Conservation (phyloP, 1,139 yeast species). For the Saccharomyces pastorianus region DNA sequence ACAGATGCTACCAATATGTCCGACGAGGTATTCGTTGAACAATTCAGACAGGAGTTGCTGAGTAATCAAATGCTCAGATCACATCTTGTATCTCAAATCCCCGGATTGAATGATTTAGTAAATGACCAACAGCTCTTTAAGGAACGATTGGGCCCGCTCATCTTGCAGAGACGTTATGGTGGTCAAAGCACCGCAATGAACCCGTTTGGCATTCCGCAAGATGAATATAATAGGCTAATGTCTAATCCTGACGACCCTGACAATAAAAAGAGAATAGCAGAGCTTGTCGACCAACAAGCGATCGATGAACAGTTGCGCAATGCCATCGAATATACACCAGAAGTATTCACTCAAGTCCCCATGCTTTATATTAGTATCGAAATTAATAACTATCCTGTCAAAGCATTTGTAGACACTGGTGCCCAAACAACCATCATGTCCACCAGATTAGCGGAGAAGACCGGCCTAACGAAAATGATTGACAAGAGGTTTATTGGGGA, state of each 20-base stretch:
- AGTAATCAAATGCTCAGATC: slow-evolving; percentile 35
- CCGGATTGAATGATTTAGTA: slow-evolving; percentile 38
- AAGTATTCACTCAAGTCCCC: slow-evolving; percentile 69
- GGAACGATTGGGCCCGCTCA: slow-evolving; percentile 36
- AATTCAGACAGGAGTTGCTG: slow-evolving; percentile 42
- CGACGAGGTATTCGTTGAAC: slow-evolving; percentile 41
- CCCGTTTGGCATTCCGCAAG: slow-evolving; percentile 33
- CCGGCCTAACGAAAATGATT: slow-evolving; percentile 65
- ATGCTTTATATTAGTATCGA: slow-evolving; percentile 77
- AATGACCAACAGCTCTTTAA: slow-evolving; percentile 49
- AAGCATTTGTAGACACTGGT: slow-evolving; percentile 94
- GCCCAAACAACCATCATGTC: slow-evolving; percentile 86
- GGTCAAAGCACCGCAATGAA: slow-evolving; percentile 22
- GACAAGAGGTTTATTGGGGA: slow-evolving; percentile 75
- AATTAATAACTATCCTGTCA: slow-evolving; percentile 71
- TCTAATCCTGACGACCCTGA: slow-evolving; percentile 69
- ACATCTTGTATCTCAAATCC: slow-evolving; percentile 35
- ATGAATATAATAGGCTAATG: slow-evolving; percentile 46
- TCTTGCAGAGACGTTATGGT: slow-evolving; percentile 27
- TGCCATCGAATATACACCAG: slow-evolving; percentile 87
- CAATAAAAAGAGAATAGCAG: slow-evolving; percentile 59
- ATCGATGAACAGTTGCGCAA: slow-evolving; percentile 69
- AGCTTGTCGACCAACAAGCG: slow-evolving; percentile 61
- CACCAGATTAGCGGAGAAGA: slow-evolving; percentile 63
- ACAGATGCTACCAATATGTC: slow-evolving; percentile 15